Evolutionary conservation across 2,329 filamentous ascomycete species (phyloP).

Genomic region (Arachnomyces sp.): DNA sequence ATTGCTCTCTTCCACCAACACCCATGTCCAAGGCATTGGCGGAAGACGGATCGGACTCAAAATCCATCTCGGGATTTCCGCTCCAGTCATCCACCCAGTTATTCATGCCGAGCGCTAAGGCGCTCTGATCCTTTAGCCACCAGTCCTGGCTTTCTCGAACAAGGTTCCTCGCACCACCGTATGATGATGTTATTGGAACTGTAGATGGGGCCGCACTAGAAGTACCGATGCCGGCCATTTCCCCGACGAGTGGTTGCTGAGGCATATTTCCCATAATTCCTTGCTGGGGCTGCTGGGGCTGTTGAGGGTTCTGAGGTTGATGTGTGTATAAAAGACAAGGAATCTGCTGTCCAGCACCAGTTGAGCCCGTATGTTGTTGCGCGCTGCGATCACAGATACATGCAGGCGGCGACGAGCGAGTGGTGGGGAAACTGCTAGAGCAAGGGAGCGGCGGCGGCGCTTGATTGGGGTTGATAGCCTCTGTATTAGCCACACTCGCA

Average conservation of each 20-base stretch:
- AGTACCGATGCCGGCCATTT: too few species aligned
- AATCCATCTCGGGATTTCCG: too few species aligned
- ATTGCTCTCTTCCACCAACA: too few species aligned
- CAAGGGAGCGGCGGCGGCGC: too few species aligned
- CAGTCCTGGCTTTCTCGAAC: conserved; percentile 58
- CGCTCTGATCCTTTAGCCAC: conserved; percentile 57
- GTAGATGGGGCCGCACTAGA: conserved; percentile 32
- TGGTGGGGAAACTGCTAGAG: too few species aligned
- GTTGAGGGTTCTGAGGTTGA: conserved; percentile 22
- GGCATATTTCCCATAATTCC: too few species aligned
- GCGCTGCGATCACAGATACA: too few species aligned
- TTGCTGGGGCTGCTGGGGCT: conserved; percentile 15
- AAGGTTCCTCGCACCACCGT: conserved; percentile 54
- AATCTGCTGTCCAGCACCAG: conserved; percentile 14
- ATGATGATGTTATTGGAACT: conserved; percentile 44
- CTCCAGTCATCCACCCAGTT: conserved; percentile 42
- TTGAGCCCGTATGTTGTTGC: neutral
- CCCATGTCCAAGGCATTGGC: too few species aligned
- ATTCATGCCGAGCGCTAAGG: conserved; percentile 54
- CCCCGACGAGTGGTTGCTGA: conserved; percentile 8
- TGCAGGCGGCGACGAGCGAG: too few species aligned
- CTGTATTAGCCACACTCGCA: too few species aligned
- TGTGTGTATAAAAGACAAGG: conserved; percentile 13
- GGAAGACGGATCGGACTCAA: too few species aligned
- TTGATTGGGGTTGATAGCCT: too few species aligned